A percentile compares a stretch with the other conserved stretches of the same genome.
phyloP scores from a whole-genome alignment of 495 filamentous ascomycete species.

The Penicillium paradoxum region DNA sequence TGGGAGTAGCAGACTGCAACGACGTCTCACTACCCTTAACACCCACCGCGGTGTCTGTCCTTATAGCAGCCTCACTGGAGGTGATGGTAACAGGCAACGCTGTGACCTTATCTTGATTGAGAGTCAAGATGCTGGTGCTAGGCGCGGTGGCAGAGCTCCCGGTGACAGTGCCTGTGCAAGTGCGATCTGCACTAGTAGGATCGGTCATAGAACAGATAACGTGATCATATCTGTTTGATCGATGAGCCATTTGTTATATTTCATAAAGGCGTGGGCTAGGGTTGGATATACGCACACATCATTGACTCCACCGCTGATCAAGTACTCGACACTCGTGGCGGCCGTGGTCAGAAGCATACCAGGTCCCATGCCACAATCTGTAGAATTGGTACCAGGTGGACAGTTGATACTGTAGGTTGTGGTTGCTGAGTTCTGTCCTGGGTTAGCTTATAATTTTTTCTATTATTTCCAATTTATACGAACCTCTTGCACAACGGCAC shows the following conservation, averaged over 20 bases:
- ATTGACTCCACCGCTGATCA: constrained; percentile 9
- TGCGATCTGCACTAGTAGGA: constrained; percentile 36
- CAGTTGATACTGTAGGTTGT: constrained; percentile 41
- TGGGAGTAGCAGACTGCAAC: not conserved
- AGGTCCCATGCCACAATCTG: constrained; percentile 31
- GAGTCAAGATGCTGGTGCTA: constrained; percentile 19
- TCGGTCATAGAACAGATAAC: constrained; percentile 30
- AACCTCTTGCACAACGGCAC: constrained; percentile 36
- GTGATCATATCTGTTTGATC: constrained; percentile 18
- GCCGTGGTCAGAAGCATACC: constrained; percentile 31
- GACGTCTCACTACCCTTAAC: not conserved
- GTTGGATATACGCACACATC: constrained; percentile 10
- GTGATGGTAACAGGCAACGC: constrained; percentile 35
- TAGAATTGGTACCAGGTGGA: constrained; percentile 25
- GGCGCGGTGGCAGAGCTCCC: not conserved
- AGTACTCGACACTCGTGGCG: constrained; percentile 18
- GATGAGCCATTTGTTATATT: not conserved
- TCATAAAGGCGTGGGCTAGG: not conserved
- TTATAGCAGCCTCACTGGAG: constrained; percentile 14
- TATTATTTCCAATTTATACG: not conserved
- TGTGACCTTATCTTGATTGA: constrained; percentile 10
- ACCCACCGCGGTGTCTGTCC: constrained; percentile 3
- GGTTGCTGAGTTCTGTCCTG: constrained; percentile 23
- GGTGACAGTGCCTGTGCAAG: constrained; percentile 27
- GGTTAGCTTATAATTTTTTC: not conserved